Percentiles rank a stretch among this genome's conserved stretches.
Evolutionary conservation across 148 eudicot species (phyloP).

Genomic region (Rhododendron mucronatum): DNA sequence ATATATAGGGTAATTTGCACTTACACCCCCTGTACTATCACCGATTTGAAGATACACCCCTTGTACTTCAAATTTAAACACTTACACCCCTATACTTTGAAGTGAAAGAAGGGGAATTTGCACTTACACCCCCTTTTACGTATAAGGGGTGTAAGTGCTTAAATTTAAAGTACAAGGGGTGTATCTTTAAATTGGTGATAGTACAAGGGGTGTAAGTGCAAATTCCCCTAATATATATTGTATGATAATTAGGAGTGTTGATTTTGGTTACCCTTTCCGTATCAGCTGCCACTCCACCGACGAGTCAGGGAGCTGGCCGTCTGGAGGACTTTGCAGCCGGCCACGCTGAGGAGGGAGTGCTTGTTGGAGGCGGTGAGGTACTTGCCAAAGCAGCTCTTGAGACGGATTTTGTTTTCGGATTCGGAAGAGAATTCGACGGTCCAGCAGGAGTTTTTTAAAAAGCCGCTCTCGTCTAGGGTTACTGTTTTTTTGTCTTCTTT

Average conservation of each 20-base stretch:
- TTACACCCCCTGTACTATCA: no score
- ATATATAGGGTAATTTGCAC: no score
- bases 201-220: no score
- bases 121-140: no score
- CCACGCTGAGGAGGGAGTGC: slow-evolving; percentile 39
- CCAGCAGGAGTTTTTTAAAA: slow-evolving; percentile 28
- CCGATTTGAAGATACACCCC: no score
- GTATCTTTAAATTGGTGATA: no score
- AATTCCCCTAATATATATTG: neutral
- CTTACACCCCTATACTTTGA: no score
- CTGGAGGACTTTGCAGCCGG: slow-evolving; percentile 47
- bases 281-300: slow-evolving; percentile 54
- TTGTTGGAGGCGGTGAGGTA: slow-evolving; percentile 47
- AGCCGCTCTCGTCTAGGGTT: slow-evolving; percentile 24
- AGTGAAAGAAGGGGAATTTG: no score
- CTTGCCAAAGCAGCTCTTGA: slow-evolving; percentile 43
- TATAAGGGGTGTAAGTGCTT: no score
- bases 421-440: slow-evolving; percentile 24
- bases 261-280: slow-evolving; percentile 8
- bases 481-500: slow-evolving; percentile 42
- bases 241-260: neutral
- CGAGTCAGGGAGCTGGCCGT: slow-evolving; percentile 9
- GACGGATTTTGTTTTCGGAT: slow-evolving; percentile 25
- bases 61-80: no score
- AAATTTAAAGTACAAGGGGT: no score